Percentiles rank a stretch among this genome's conserved stretches.
phyloP scores from a whole-genome alignment of 352 stramenopile genomes.

The Phytopythium aichiense region DNA sequence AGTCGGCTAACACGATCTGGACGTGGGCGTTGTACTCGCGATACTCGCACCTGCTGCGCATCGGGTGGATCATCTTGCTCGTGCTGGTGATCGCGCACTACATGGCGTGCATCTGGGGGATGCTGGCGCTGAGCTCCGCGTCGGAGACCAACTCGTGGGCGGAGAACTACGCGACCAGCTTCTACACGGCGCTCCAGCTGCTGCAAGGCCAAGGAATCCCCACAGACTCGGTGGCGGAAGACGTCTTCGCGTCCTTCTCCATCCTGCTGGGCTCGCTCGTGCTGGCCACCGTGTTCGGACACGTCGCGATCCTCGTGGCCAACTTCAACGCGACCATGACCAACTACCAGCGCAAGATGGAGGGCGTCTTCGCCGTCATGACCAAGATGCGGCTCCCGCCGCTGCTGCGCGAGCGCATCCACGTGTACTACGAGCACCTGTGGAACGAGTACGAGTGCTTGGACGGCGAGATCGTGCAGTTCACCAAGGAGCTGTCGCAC shows the following conservation, averaged over 20 bases:
- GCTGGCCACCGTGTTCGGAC: slow-evolving; percentile 55
- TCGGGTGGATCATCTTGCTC: slow-evolving; percentile 29
- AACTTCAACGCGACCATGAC: slow-evolving; percentile 54
- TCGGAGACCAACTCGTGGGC: neutral
- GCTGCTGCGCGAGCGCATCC: slow-evolving; percentile 47
- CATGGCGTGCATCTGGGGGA: slow-evolving; percentile 45
- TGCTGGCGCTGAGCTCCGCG: slow-evolving; percentile 16
- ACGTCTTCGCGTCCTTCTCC: slow-evolving; percentile 35
- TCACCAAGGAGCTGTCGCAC: slow-evolving; percentile 45
- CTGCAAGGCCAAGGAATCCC: slow-evolving; percentile 50
- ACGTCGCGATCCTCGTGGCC: slow-evolving; percentile 55
- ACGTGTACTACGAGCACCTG: slow-evolving; percentile 64
- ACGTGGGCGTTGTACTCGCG: slow-evolving; percentile 24
- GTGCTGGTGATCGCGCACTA: slow-evolving; percentile 42
- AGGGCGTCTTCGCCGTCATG: slow-evolving; percentile 53
- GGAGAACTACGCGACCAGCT: slow-evolving; percentile 27
- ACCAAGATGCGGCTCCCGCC: slow-evolving; percentile 35
- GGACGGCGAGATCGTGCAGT: slow-evolving; percentile 46
- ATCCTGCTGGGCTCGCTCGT: slow-evolving; percentile 49
- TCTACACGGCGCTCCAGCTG: slow-evolving; percentile 45
- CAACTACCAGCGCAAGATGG: slow-evolving; percentile 65
- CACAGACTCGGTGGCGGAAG: slow-evolving; percentile 20
- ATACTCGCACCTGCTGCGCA: slow-evolving; percentile 35
- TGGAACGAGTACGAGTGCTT: slow-evolving; percentile 64
- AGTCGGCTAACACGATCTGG: slow-evolving; percentile 6